Evolutionary conservation across 257 asterid genomes (phyloP), one percentile per base, ranked within the genome.

Genomic region (Nicotiana benthamiana): DNA sequence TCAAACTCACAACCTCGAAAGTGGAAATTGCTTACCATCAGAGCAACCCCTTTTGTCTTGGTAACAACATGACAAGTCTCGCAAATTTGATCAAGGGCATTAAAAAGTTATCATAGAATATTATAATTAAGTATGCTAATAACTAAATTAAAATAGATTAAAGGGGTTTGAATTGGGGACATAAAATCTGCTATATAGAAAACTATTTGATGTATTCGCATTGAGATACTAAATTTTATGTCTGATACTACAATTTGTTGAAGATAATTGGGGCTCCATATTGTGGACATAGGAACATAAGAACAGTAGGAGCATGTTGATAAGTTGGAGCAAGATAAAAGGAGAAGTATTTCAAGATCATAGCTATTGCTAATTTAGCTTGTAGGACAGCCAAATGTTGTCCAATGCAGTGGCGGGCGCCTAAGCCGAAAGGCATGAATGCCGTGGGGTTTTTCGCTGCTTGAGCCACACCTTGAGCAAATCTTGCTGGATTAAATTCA

Each of bases 211-310:
- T 40, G 48, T 40, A 40, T 40, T 40, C 48, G 48, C 48, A 40
- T 40, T 36, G 0, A 40, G 10, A 40, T 40, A 12, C 3, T 40
- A 40, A 40, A 9, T 9, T 9, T 40, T 9, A 40, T 40, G 11
- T 40, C 48, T 8, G 11, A 0, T 40, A 36, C 91, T 90, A 89
- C 80, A 95, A 86, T 80, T 89, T 92, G 16, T 90, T 85, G 80
- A 95, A 92, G 64, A 91, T 91, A 18, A 95, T 82, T 5, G 97
- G 99, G 2, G 98, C 99, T 15, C 99, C 99, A 77, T 91, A 84
- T 46, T 91, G 98, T 0, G 98, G 99, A 82, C 87, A 86, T 9
- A 93, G 80, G 17, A 92, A 83, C 93, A 95, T 91, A 4, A 84
- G 89, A 4, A 93, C 86, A 0, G 91, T 77, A 0, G 99, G 99